Percentiles rank a stretch among this genome's conserved stretches.
These are phyloP conservation scores for Aspergillus carbonarius DNA, from an alignment of 2,329 filamentous ascomycete species.

Conservation along the genomic window DNA sequence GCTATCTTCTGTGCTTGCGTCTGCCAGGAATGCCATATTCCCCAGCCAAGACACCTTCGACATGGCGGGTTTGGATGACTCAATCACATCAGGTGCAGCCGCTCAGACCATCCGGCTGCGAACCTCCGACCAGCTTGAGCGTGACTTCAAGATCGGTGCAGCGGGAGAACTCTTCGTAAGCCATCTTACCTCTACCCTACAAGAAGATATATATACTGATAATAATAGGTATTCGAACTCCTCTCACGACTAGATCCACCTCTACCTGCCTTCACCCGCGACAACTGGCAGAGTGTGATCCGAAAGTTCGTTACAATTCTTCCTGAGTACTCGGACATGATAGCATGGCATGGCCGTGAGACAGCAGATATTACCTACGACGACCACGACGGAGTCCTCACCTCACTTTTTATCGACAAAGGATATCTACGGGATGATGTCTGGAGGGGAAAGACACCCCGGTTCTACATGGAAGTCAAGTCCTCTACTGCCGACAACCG, in stretches of 20 bases:
- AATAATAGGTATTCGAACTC: constrained; percentile 11
- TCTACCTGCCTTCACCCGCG: constrained; percentile 31
- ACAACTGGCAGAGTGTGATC: constrained; percentile 54
- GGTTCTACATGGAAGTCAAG: constrained; percentile 56
- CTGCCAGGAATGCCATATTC: constrained; percentile 3
- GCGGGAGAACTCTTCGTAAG: constrained; percentile 15
- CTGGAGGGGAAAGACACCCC: constrained; percentile 28
- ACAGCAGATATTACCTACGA: constrained; percentile 52
- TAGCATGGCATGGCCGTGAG: constrained; percentile 43
- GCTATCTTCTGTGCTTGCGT: neutral
- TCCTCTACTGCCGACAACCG: constrained; percentile 42
- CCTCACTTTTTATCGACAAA: constrained; percentile 10
- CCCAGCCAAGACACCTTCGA: neutral
- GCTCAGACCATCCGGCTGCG: neutral
- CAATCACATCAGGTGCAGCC: neutral
- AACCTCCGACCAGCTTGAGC: constrained; percentile 6
- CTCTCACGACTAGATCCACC: constrained; percentile 3
- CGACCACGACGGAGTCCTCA: constrained; percentile 7
- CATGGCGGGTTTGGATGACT: neutral
- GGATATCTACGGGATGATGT: constrained; percentile 7
- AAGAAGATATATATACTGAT: neutral
- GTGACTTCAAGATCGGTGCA: constrained; percentile 8
- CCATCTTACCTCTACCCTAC: too few species aligned
- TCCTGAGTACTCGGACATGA: constrained; percentile 43
- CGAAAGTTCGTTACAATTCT: constrained; percentile 42